Evolutionary conservation across 176 grass and related monocot genomes (phyloP), one percentile per base, ranked within the genome.

Genomic region (Zea luxurians): DNA sequence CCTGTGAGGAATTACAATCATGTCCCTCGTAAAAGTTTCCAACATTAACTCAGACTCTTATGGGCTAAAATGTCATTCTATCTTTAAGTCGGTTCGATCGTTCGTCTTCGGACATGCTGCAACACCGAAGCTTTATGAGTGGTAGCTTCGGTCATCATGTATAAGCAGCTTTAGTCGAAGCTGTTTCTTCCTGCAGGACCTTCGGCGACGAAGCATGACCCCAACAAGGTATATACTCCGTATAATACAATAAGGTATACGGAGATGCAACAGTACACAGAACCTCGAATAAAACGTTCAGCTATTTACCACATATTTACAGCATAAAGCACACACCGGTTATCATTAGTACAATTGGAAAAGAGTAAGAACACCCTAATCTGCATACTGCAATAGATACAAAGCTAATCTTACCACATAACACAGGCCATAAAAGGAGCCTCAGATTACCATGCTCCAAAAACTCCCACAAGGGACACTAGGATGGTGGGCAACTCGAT

Each of bases 321-420:
- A 66, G 4, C 48, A 70, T 9, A 63, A 78, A 6, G 42, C 67
- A 50, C 4, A 62, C 13, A 7, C 42, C 2, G 0, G 2, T 78
- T 64, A 21, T 37, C 38, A 65, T 4, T 11, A 83, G 68, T 2
- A 79, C 27, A 27, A 27, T 27, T 27, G 27, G 27, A 74, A 52
- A 43, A 87, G 42, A 61, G 50, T 35, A 52, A 83, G 48, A 40
- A 9, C 10, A 36, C 13, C 47, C 58, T 18, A 87, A 68, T 74
- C 37, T 58, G 71, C 7, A 46, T 27, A 0, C 27, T 27, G 27
- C 27, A 27, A 27, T 44, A 13, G 18, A 36, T 53, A 16, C 61
- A 48, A 61, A 35, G 20, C 43, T 74, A 57, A 74, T 68, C 48
- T 75, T 57, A 48, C 6, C 50, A 61, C 3, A 73, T 27, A 27